Percentiles rank a stretch among this genome's conserved stretches.
These are phyloP conservation scores for Gnetum montanum DNA, from an alignment of 75 land plant genomes.

Conservation along the genomic window DNA sequence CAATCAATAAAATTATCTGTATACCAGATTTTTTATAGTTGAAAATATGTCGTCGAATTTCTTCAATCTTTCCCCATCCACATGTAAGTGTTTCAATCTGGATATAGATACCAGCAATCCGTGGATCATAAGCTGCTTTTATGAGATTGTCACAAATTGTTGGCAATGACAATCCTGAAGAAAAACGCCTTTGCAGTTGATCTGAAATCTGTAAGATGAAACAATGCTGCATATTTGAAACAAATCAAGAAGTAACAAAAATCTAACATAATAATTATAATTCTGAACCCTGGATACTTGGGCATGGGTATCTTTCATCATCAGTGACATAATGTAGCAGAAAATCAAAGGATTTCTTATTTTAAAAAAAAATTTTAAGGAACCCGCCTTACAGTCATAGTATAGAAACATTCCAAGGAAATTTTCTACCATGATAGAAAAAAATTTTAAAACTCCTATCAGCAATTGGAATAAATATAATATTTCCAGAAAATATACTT, in stretches of 20 bases:
- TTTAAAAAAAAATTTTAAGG: no score
- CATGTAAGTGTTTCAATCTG: conserved; percentile 78
- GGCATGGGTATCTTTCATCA: no score
- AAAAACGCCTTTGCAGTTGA: conserved; percentile 71
- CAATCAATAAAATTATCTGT: no score
- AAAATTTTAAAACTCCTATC: not conserved
- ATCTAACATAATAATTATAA: not conserved
- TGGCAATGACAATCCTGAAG: conserved; percentile 72
- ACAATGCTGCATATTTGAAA: no score
- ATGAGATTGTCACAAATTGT: conserved; percentile 82
- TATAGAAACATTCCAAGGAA: no score
- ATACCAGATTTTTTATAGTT: conserved; percentile 87
- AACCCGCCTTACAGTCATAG: no score
- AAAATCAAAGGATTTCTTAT: no score
- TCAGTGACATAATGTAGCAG: no score
- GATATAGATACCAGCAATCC: conserved; percentile 66
- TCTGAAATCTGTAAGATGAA: conserved; percentile 85
- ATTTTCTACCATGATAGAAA: no score
- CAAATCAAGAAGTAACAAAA: not conserved
- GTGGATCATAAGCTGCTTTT: conserved; percentile 95
- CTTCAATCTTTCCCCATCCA: conserved; percentile 97
- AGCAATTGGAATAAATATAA: not conserved
- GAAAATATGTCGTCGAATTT: conserved; percentile 76
- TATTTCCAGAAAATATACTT: not conserved
- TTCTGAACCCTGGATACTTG: no score